A percentile compares a stretch with the other conserved stretches of the same genome.
phyloP scores from a whole-genome alignment of 2,329 filamentous ascomycete species.

The Aspergillus thermomutatus region DNA sequence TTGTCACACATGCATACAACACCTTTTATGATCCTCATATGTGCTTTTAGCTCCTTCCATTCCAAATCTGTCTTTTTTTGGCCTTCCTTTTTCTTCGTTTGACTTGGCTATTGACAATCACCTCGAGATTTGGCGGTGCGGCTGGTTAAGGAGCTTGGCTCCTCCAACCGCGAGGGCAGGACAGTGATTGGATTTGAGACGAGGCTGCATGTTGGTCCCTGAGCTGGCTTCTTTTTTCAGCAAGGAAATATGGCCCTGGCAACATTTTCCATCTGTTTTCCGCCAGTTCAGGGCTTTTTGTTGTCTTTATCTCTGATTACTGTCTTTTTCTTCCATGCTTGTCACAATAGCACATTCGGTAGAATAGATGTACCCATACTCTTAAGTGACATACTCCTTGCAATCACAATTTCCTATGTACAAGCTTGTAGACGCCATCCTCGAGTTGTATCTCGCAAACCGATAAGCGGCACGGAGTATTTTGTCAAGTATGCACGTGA shows the following conservation, averaged over 20 bases:
- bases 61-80: slow-evolving; percentile 3
- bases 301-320: slow-evolving; percentile 9
- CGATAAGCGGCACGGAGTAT: neutral
- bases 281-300: slow-evolving; percentile 6
- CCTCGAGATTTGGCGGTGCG: slow-evolving; percentile 4
- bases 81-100: slow-evolving; percentile 2
- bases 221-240: neutral
- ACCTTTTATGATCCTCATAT: slow-evolving; percentile 1
- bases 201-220: neutral
- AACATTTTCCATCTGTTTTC: slow-evolving; percentile 7
- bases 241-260: neutral
- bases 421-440: neutral
- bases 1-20: neutral
- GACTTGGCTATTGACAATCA: slow-evolving; percentile 7
- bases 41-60: slow-evolving; percentile 10
- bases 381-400: slow-evolving; percentile 11
- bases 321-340: slow-evolving; percentile 11
- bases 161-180: neutral
- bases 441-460: too few species aligned
- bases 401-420: neutral
- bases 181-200: neutral
- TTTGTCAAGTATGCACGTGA: too few species aligned
- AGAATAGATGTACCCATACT: slow-evolving; percentile 37
- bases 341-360: slow-evolving; percentile 20
- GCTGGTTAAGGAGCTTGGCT: neutral